Evolutionary conservation across 2,329 filamentous ascomycete species (phyloP), one percentile per base, ranked within the genome.

Genomic region (Nemania serpens): DNA sequence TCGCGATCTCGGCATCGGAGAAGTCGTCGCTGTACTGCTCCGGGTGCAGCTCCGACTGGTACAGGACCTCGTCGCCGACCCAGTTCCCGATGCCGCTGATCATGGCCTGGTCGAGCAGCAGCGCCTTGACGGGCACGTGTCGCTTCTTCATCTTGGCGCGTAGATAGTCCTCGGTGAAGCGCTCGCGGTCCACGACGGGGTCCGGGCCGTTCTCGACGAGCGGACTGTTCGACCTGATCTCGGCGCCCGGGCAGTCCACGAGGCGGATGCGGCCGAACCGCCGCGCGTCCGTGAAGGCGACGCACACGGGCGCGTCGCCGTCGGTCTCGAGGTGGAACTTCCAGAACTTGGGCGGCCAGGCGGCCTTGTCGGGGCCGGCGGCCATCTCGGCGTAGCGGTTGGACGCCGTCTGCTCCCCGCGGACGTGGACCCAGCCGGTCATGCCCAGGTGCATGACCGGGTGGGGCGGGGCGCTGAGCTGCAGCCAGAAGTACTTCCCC

Each of bases 11-110:
- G 0, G 78, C 82, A 34, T 91, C 86, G 63, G 75, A 82, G 67
- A 98, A 90, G 0, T 91, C 90, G 70, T 97, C 88, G 76, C 89
- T 92, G 77, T 96, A 96, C 73, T 97, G 92, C 74, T 97, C 94
- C 0, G 95, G 95, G 68, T 99, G 94, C 15, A 98, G 83, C 51
- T 84, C 87, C 5, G 95, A 90, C 68, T 98, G 89, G 71, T 93
- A 99, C 53, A 99, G 80, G 6, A 97, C 88, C 75, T 99, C 95
- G 72, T 99, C 95, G 0, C 89, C 93, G 55, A 99, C 94, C 94
- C 94, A 99, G 73, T 98, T 98, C 0, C 95, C 95, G 64, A 99
- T 91, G 7, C 95, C 95, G 70, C 91, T 95, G 63, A 98, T 90
- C 73, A 90, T 90, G 17, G 87, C 83, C 75, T 99, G 95, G 72